Conservation (phyloP, 1,284 basidiomycete species). For the Malassezia cuniculi region DNA sequence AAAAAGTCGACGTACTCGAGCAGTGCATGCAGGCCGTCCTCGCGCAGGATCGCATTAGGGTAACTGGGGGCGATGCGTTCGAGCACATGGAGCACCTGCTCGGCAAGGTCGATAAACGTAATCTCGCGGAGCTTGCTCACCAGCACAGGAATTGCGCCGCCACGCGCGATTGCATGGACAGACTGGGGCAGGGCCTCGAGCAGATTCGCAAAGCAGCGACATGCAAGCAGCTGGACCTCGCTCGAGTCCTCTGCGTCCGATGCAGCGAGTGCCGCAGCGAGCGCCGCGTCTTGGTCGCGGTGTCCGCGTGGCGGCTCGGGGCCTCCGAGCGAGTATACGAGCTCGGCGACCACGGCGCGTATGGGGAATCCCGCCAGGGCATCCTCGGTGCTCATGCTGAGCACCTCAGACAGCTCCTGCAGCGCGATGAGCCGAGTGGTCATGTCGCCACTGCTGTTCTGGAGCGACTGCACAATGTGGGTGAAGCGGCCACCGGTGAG, state of each 20-base stretch:
- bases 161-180: constrained; percentile 30
- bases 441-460: constrained; percentile 46
- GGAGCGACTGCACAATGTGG: constrained; percentile 25
- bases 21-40: constrained; percentile 38
- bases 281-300: constrained; percentile 23
- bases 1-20: constrained; percentile 45
- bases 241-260: constrained; percentile 22
- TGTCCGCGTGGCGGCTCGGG: constrained; percentile 38
- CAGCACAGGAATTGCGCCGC: constrained; percentile 37
- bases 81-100: constrained; percentile 43
- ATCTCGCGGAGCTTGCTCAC: constrained; percentile 40
- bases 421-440: constrained; percentile 68
- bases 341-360: constrained; percentile 78
- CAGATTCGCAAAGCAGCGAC: constrained; percentile 43
- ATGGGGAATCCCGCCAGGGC: constrained; percentile 88
- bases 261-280: constrained; percentile 21
- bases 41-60: constrained; percentile 36
- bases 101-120: constrained; percentile 43
- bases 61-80: constrained; percentile 40
- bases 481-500: constrained; percentile 35
- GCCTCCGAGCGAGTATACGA: constrained; percentile 81
- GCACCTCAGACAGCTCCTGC: constrained; percentile 83
- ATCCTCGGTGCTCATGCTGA: constrained; percentile 94
- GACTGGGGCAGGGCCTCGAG: constrained; percentile 44
- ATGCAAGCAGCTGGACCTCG: constrained; percentile 39